Conservation (phyloP, 192 early-diverging fungal genomes). For the Coemansia sp. region DNA sequence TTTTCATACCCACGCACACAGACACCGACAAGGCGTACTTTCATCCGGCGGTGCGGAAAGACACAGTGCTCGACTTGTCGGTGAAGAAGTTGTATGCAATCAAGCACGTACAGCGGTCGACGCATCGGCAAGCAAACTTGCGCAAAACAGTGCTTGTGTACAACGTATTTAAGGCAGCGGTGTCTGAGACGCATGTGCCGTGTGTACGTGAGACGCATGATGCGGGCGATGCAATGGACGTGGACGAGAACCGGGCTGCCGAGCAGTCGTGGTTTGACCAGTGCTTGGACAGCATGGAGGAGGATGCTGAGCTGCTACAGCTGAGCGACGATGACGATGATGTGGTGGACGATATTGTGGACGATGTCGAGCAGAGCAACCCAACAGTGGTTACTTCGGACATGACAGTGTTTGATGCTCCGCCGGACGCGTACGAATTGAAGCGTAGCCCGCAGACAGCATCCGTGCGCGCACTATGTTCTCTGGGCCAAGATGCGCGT, state of each 20-base stretch:
- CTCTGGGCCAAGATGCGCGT: not conserved
- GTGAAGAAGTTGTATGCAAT: conserved; percentile 44
- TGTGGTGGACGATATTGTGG: conserved; percentile 10
- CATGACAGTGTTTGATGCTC: not conserved
- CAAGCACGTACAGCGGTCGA: conserved; percentile 25
- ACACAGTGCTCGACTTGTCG: conserved; percentile 36
- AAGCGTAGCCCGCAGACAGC: conserved; percentile 28
- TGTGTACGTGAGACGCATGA: not conserved
- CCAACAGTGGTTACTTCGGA: conserved; percentile 3
- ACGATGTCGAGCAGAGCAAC: not conserved
- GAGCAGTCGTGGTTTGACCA: conserved; percentile 56
- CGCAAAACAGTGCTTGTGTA: conserved; percentile 50
- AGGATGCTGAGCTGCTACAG: conserved; percentile 16
- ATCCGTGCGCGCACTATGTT: conserved; percentile 14
- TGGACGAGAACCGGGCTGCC: conserved; percentile 21
- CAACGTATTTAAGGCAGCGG: conserved; percentile 42
- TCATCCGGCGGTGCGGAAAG: conserved; percentile 28
- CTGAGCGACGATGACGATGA: conserved; percentile 12
- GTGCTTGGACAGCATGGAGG: conserved; percentile 43
- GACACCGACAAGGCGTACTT: conserved; percentile 8
- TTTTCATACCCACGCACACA: conserved; percentile 15
- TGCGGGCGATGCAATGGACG: conserved; percentile 13
- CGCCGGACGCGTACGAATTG: conserved; percentile 1
- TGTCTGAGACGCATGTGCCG: not conserved
- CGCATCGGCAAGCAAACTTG: conserved; percentile 36